Evolutionary conservation across 345 rosid genomes (phyloP).

Genomic region (Camelina sativa): DNA sequence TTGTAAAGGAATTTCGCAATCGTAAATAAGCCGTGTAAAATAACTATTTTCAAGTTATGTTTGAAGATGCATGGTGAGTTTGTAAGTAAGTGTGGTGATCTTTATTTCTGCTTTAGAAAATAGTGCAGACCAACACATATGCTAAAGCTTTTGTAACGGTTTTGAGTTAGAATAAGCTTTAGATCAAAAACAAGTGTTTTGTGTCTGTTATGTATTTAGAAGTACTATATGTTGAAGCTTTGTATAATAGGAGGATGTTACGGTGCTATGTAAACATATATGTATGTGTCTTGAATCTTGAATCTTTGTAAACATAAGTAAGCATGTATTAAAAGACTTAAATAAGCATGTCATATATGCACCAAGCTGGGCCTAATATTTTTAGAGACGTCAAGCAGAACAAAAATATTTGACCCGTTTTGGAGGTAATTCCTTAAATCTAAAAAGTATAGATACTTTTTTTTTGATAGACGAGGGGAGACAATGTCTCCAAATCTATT

Average conservation of each 20-base stretch:
- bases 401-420: background rate
- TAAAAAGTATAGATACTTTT: background rate
- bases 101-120: slow-evolving; percentile 19
- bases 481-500: too few species aligned
- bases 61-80: slow-evolving; percentile 21
- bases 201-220: slow-evolving; percentile 31
- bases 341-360: background rate
- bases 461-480: too few species aligned
- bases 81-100: slow-evolving; percentile 26
- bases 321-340: background rate
- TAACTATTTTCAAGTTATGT: background rate
- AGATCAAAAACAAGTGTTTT: slow-evolving; percentile 39
- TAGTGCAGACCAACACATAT: slow-evolving; percentile 38
- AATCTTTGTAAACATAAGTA: slow-evolving; percentile 5
- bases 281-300: slow-evolving; percentile 11
- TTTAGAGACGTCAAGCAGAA: background rate
- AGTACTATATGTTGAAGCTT: slow-evolving; percentile 31
- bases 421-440: background rate
- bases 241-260: slow-evolving; percentile 22
- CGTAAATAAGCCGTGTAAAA: slow-evolving; percentile 1
- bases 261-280: slow-evolving; percentile 1
- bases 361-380: background rate
- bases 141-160: slow-evolving; percentile 31
- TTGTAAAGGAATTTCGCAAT: slow-evolving; percentile 37
- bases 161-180: slow-evolving; percentile 39